A percentile compares a stretch with the other conserved stretches of the same genome.
phyloP scores from a whole-genome alignment of 202 grass and related monocot species.

The Musa balbisiana region DNA sequence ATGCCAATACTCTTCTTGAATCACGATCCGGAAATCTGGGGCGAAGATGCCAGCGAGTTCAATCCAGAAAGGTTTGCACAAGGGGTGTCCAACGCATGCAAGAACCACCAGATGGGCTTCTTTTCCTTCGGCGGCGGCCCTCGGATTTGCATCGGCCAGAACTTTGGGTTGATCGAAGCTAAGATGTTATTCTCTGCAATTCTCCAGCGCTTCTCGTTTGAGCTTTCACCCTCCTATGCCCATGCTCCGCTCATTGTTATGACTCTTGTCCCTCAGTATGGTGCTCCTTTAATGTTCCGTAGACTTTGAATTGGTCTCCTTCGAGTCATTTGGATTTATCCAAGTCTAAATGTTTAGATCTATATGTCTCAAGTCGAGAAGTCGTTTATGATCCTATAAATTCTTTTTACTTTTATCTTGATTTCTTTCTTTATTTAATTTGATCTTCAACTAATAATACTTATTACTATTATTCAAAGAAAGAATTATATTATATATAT shows the following conservation, averaged over 20 bases:
- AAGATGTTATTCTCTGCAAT: conserved; percentile 45
- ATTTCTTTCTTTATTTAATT: too few relatives aligned
- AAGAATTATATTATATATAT: too few relatives aligned
- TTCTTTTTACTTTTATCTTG: too few relatives aligned
- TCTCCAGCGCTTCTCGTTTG: conserved; percentile 57
- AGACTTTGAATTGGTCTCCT: conserved; percentile 17
- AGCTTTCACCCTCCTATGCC: conserved; percentile 59
- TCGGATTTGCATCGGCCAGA: conserved; percentile 55
- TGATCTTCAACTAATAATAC: too few relatives aligned
- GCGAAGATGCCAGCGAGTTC: conserved; percentile 47
- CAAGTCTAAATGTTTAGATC: too few relatives aligned
- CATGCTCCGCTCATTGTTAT: conserved; percentile 52
- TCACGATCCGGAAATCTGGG: conserved; percentile 49
- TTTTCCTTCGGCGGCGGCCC: conserved; percentile 60
- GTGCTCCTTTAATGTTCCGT: conserved; percentile 48
- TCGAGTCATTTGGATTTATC: too few relatives aligned
- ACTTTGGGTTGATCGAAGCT: conserved; percentile 56
- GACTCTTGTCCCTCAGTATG: conserved; percentile 59
- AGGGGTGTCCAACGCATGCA: conserved; percentile 51
- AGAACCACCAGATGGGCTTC: conserved; percentile 24
- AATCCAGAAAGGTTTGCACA: conserved; percentile 51
- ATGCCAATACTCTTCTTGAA: conserved; percentile 43
- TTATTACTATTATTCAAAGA: too few relatives aligned
- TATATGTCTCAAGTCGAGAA: too few relatives aligned
- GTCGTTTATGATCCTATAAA: too few relatives aligned